Conservation (phyloP, 75 land plant species). For the Gnetum montanum region DNA sequence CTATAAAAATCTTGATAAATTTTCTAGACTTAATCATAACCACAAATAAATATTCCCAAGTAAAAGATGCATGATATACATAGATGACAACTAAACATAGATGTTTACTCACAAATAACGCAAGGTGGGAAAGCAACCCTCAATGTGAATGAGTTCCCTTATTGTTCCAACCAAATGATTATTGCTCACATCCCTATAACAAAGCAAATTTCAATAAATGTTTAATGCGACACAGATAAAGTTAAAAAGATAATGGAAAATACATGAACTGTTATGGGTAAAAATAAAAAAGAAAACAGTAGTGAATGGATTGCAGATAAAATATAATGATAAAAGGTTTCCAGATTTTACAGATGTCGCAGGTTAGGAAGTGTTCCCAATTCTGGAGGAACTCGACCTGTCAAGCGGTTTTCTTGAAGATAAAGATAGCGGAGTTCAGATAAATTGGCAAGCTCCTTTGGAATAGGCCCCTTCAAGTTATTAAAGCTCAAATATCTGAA, state of each 20-base stretch:
- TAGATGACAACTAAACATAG: too few species aligned
- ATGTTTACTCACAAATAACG: slow-evolving; percentile 63
- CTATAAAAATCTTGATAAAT: too few species aligned
- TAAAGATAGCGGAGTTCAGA: slow-evolving; percentile 81
- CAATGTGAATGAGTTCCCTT: slow-evolving; percentile 71
- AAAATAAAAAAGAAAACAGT: not conserved
- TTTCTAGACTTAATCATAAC: too few species aligned
- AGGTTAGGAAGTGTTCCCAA: slow-evolving; percentile 67
- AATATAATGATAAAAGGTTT: not conserved
- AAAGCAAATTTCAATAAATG: too few species aligned
- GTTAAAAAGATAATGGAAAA: not conserved
- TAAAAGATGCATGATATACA: too few species aligned
- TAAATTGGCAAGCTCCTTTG: slow-evolving; percentile 73
- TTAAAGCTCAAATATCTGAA: slow-evolving; percentile 85
- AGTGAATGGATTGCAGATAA: not conserved
- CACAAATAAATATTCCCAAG: too few species aligned
- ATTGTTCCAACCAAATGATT: slow-evolving; percentile 83
- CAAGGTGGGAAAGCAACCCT: slow-evolving; percentile 73
- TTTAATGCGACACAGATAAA: too few species aligned
- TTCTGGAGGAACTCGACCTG: slow-evolving; percentile 79
- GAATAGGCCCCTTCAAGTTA: slow-evolving; percentile 82
- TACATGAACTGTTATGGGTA: not conserved
- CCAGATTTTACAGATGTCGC: slow-evolving; percentile 81
- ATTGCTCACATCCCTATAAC: slow-evolving; percentile 72
- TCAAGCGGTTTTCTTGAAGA: slow-evolving; percentile 74